phyloP scores from a whole-genome alignment of 805 yeast species.

The Starmerella bombi region DNA sequence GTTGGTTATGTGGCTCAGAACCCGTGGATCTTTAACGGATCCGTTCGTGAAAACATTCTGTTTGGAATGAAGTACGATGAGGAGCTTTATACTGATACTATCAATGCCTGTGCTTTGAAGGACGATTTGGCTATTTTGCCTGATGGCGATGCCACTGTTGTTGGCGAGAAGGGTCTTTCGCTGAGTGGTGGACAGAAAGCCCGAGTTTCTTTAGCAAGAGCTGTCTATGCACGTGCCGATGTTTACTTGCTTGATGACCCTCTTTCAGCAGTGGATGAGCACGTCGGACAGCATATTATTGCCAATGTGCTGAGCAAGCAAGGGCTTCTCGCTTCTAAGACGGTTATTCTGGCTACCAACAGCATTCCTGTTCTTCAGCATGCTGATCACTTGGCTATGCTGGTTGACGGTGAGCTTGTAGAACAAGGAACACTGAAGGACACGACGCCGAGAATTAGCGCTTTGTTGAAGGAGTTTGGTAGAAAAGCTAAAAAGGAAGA shows the following conservation, averaged over 20 bases:
- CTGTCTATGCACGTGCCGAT: constrained; percentile 57
- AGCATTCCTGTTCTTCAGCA: constrained; percentile 66
- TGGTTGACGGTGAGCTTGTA: constrained; percentile 37
- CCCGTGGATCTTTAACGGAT: constrained; percentile 95
- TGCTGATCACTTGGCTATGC: constrained; percentile 57
- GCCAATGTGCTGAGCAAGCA: constrained; percentile 62
- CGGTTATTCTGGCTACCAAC: constrained; percentile 75
- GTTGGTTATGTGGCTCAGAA: constrained; percentile 81
- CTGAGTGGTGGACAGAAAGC: constrained; percentile 88
- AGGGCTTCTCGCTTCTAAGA: constrained; percentile 62
- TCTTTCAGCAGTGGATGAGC: constrained; percentile 73
- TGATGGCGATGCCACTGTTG: constrained; percentile 65
- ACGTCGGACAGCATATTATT: constrained; percentile 72
- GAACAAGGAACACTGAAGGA: constrained; percentile 26
- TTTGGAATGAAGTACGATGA: constrained; percentile 50
- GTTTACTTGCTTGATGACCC: constrained; percentile 66
- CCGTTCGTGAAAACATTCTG: constrained; percentile 61
- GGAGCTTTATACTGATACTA: constrained; percentile 38
- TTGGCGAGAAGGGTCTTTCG: constrained; percentile 77
- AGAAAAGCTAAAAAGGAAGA: constrained; percentile 1
- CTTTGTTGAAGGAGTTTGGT: constrained; percentile 18
- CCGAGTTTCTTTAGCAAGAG: constrained; percentile 63
- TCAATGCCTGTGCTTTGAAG: constrained; percentile 53
- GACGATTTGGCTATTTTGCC: constrained; percentile 54
- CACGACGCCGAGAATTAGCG: constrained; percentile 12